Evolutionary conservation across 371 early-diverging fungal species (phyloP).

Genomic region (Amoeboradix gromovi): DNA sequence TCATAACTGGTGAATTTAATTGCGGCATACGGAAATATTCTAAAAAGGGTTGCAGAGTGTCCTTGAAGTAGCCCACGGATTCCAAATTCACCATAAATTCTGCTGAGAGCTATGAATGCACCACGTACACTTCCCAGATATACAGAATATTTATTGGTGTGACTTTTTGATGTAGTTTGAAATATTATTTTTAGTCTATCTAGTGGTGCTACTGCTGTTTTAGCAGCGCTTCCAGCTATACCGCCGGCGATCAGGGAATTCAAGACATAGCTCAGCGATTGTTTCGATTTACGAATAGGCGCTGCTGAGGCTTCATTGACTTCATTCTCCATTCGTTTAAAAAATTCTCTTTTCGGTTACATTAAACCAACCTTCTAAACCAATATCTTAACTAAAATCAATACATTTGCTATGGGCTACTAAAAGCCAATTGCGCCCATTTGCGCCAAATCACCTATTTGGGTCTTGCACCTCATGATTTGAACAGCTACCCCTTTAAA

Average conservation of each 20-base stretch:
- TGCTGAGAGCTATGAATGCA: conserved; percentile 41
- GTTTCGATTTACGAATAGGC: too few species aligned
- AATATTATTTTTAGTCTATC: conserved; percentile 92
- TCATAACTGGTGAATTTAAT: conserved; percentile 82
- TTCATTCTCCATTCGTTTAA: too few species aligned
- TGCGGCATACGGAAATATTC: conserved; percentile 84
- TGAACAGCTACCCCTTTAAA: too few species aligned
- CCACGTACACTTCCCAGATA: conserved; percentile 37
- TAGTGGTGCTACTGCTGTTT: conserved; percentile 70
- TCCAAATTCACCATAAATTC: conserved; percentile 39
- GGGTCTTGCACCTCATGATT: too few species aligned
- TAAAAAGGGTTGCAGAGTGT: conserved; percentile 59
- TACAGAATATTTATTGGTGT: conserved; percentile 8
- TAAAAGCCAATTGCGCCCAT: too few species aligned
- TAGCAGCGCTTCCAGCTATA: conserved; percentile 51
- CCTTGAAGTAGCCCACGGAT: conserved; percentile 64
- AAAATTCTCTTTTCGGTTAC: too few species aligned
- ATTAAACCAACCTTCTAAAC: too few species aligned
- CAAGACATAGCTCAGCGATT: too few species aligned
- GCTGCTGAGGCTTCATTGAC: too few species aligned
- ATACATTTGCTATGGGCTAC: too few species aligned
- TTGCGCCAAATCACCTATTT: too few species aligned
- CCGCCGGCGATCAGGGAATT: conserved; percentile 39
- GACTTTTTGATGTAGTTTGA: conserved; percentile 51
- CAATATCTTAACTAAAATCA: too few species aligned